Percentiles rank a stretch among this genome's conserved stretches.
These are phyloP conservation scores for Porcisia deanei DNA, from an alignment of 208 protist genomes.

Conservation along the genomic window DNA sequence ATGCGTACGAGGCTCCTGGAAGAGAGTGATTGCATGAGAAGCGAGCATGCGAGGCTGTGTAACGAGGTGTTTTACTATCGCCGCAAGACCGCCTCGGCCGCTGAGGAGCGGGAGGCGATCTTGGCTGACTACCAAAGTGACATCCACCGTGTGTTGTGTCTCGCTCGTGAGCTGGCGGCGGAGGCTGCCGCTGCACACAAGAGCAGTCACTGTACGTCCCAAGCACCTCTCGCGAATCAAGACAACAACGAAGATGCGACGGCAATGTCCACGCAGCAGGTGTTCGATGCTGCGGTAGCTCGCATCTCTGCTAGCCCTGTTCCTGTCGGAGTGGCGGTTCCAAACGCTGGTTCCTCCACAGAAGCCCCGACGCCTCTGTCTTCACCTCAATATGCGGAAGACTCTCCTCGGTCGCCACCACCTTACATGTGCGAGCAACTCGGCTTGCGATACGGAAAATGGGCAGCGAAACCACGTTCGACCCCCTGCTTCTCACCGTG, in stretches of 20 bases:
- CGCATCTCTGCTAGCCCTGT: neutral
- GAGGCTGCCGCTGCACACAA: neutral
- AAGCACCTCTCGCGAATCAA: no score
- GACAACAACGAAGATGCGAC: neutral
- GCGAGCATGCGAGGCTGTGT: slow-evolving; percentile 9
- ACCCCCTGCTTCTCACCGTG: neutral
- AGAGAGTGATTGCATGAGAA: slow-evolving; percentile 27
- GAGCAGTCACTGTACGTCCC: no score
- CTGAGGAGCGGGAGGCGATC: slow-evolving; percentile 12
- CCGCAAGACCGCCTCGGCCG: slow-evolving; percentile 13
- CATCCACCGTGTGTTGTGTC: slow-evolving; percentile 16
- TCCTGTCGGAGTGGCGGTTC: neutral
- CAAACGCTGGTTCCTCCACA: neutral
- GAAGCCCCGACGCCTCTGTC: neutral
- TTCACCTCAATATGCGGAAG: neutral
- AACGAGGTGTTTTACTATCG: slow-evolving; percentile 35
- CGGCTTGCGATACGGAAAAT: neutral
- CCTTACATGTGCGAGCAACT: neutral
- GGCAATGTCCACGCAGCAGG: neutral
- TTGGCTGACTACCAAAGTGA: slow-evolving; percentile 28
- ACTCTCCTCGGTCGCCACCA: neutral
- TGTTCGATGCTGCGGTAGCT: neutral
- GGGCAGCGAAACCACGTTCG: neutral
- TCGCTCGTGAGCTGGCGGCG: slow-evolving; percentile 20
- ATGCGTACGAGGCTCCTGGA: slow-evolving; percentile 28